Evolutionary conservation across 192 early-diverging fungal genomes (phyloP).

Genomic region (Linnemannia hyalina): DNA sequence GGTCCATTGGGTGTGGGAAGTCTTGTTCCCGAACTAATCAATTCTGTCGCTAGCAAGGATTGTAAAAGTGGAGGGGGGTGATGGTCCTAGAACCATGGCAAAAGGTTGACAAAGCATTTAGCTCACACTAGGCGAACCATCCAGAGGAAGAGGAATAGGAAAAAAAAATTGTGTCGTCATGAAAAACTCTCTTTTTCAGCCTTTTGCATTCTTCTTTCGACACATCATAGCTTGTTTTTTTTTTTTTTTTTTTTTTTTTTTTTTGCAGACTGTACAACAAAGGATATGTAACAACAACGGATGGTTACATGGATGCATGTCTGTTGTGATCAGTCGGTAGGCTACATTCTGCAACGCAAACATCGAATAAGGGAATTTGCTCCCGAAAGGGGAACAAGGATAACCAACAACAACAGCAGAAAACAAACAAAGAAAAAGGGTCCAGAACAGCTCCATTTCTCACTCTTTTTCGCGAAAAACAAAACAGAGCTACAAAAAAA

Average conservation of each 20-base stretch:
- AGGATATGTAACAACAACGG: background rate
- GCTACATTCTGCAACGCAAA: background rate
- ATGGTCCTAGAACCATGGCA: background rate
- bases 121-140: background rate
- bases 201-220: background rate
- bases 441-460: conserved; percentile 7
- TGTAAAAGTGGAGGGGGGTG: background rate
- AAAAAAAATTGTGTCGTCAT: too few species aligned
- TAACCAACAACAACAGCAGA: background rate
- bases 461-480: background rate
- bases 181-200: conserved; percentile 1
- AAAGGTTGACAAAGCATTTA: background rate
- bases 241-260: too few species aligned
- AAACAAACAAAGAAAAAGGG: background rate
- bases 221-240: too few species aligned
- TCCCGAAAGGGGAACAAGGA: background rate
- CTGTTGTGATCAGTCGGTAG: background rate
- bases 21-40: too few species aligned
- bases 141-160: background rate
- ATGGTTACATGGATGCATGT: background rate
- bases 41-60: too few species aligned
- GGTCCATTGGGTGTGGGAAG: background rate
- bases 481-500: background rate
- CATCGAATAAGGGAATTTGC: background rate
- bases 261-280: background rate